phyloP scores from a whole-genome alignment of 305 asterid genomes.

The Solanum hybrid region DNA sequence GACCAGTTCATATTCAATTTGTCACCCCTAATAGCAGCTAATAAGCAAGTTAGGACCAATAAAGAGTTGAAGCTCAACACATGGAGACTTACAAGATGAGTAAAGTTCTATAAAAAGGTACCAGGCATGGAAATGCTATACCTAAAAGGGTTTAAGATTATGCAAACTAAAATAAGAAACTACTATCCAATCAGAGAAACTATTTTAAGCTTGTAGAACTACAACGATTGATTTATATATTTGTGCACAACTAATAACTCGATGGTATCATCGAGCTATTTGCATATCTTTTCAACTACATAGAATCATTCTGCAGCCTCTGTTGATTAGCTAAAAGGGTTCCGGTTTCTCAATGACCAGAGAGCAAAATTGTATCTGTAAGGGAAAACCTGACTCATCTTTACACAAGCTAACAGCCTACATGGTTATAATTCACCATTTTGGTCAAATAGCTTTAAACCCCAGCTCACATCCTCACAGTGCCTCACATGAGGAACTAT shows the following conservation, averaged over 20 bases:
- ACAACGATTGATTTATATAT: not conserved
- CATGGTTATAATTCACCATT: not conserved
- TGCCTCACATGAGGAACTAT: conserved; percentile 63
- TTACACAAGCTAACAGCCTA: not conserved
- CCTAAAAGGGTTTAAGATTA: not conserved
- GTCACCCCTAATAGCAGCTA: not conserved
- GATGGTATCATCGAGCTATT: not conserved
- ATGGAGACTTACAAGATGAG: not conserved
- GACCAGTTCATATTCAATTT: not conserved
- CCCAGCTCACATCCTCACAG: conserved; percentile 81
- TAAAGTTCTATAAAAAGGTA: not conserved
- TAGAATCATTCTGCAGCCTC: not conserved
- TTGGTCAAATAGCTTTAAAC: conserved; percentile 44
- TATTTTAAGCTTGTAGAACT: not conserved
- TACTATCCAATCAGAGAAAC: not conserved
- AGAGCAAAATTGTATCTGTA: not conserved
- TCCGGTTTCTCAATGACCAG: not conserved
- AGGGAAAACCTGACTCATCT: not conserved
- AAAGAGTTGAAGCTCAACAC: not conserved
- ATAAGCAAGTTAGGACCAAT: not conserved
- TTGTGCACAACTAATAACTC: not conserved
- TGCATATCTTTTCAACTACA: not conserved
- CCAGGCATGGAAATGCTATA: not conserved
- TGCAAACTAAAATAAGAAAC: not conserved
- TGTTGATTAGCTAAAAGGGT: not conserved